Percentiles rank a stretch among this genome's conserved stretches.
Conservation (phyloP, 192 early-diverging fungal species). For the Entophlyctis helioformis region DNA sequence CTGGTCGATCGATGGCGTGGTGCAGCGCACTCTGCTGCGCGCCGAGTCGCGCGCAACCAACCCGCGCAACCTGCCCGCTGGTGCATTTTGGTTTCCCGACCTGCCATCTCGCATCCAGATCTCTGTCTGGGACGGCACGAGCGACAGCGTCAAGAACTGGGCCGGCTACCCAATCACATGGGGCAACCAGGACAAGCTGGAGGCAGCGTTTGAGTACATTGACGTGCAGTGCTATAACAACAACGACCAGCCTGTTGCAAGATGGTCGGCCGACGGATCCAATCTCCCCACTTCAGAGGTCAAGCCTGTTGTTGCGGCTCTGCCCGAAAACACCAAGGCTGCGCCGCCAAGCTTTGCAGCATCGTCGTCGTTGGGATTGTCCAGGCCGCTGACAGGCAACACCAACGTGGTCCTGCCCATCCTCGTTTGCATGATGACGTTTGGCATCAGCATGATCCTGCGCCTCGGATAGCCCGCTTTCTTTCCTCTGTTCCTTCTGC, state of each 20-base stretch:
- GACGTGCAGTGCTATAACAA: constrained; percentile 15
- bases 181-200: constrained; percentile 5
- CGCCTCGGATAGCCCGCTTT: too few relatives aligned
- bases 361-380: too few relatives aligned
- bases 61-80: constrained; percentile 1
- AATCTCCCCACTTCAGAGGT: too few relatives aligned
- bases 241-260: constrained; percentile 4
- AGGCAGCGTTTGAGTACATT: constrained; percentile 14
- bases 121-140: constrained; percentile 23
- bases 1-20: constrained; percentile 14
- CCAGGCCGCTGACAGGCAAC: too few relatives aligned
- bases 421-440: too few relatives aligned
- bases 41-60: background rate
- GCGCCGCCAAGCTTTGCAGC: too few relatives aligned
- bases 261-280: background rate
- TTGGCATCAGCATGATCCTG: too few relatives aligned
- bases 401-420: too few relatives aligned
- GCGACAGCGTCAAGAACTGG: too few relatives aligned
- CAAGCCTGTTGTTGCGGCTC: too few relatives aligned
- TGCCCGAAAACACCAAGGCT: too few relatives aligned
- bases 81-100: constrained; percentile 16
- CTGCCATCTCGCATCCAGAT: constrained; percentile 23
- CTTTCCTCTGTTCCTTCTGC: too few relatives aligned
- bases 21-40: background rate
- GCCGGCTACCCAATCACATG: constrained; percentile 13